Evolutionary conservation across 495 filamentous ascomycete genomes (phyloP), one percentile per base, ranked within the genome.

Genomic region (Podospora sp.): DNA sequence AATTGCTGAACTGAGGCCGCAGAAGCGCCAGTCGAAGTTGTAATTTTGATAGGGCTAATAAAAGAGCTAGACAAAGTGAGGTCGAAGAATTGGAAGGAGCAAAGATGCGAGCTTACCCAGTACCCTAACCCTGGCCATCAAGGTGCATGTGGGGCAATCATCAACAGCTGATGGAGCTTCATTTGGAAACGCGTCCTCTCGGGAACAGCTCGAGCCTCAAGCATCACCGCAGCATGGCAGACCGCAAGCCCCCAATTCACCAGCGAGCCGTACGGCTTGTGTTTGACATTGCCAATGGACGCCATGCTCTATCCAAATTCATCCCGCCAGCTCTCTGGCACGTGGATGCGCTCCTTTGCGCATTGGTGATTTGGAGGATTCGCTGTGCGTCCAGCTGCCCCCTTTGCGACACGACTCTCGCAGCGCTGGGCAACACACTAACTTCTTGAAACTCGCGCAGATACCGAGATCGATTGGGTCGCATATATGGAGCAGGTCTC

Each of bases 381-480:
- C 88, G 94, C 49, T 99, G 94, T 97, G 82, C 80, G 89, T 68
- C 6, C 8, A 16, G 24, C 60, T 14, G 25, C 60, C 22, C 51
- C 35, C 18, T 29, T 12, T 24, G 1, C 46, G 27, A 5, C 40
- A 57, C 16, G 27, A 6, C 1, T 11, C 7, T 8, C 22, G n/a
- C 49, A 12, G 27, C 18, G 33, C 9, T 9, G 21, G 63, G n/a
- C 49, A 24, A 46, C n/a, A 46, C 12, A 2, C 40, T 46, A 46
- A 46, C 40, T 2, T 46, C 11, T 46, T 11, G 2, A n/a, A 2
- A 11, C 40, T 46, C 14, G 40, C 18, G 2, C 72, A 98, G 95
- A 99, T 77, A 99, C 95, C 52, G 95, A 99, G 76, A 99, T 99
- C 73, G 95, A 99, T 79, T 99, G 95, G 95, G 85, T 82, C 61